Base-by-base conservation (phyloP, 2,329 filamentous ascomycete species). In the Spiromastix sp. region DNA sequence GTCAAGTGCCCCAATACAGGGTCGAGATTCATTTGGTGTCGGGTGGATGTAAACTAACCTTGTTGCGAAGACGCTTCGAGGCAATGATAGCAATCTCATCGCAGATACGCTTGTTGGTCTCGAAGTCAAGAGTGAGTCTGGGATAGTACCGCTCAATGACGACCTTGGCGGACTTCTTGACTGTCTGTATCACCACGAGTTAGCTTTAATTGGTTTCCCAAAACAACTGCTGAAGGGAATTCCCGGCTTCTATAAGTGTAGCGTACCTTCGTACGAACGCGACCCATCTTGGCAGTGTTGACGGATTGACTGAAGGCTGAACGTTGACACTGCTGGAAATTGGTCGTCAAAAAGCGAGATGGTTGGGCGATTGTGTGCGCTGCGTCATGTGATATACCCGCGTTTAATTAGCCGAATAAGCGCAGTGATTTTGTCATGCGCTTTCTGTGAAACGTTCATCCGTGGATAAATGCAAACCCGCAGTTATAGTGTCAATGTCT, bases 1-100 rank as follows among this genome's bases (percentile, higher is more conserved):
- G n/a, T n/a, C n/a, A n/a, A n/a, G n/a, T n/a, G n/a, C n/a, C n/a
- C n/a, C n/a, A n/a, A n/a, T n/a, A n/a, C n/a, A n/a, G n/a, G n/a
- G n/a, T n/a, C n/a, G n/a, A n/a, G n/a, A n/a, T n/a, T n/a, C n/a
- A n/a, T n/a, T n/a, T n/a, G n/a, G n/a, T n/a, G n/a, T n/a, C n/a
- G n/a, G n/a, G n/a, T n/a, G 2, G 17, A 22, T 10, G 18, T 7
- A 7, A 12, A 25, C 63, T 43, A 53, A 93, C 85, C 85, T 98
- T 98, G 82, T 98, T 98, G 73, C 91, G 81, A 60, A 98, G 82
- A 65, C 93, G 81, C 85, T 98, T 98, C 58, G 83, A 93, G 56
- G 91, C 85, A 64, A 98, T 98, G 70, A 98, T 93, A 63, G 91
- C 91, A 59, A 98, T 91, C 74, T 98, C 91, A 86, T 96, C 91